Percentiles rank a stretch among this genome's conserved stretches.
Conservation (phyloP, 1,284 basidiomycete genomes). For the Albatrellus sp. region DNA sequence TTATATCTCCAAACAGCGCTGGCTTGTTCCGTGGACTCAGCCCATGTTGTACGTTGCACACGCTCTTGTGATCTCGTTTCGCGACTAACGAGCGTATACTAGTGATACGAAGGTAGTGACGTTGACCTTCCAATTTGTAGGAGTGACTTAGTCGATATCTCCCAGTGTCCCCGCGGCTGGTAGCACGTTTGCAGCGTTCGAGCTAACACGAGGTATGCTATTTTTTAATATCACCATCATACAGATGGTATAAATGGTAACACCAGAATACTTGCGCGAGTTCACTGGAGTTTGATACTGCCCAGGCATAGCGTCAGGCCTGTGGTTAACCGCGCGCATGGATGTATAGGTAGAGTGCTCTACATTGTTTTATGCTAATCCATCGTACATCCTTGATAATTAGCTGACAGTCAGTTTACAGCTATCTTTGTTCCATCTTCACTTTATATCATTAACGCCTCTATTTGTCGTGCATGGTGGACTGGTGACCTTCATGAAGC, state of each 20-base stretch:
- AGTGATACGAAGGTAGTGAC: conserved; percentile 46
- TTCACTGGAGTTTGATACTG: conserved; percentile 10
- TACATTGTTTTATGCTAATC: too few species aligned
- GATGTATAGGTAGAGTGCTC: too few species aligned
- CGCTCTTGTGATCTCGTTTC: neutral
- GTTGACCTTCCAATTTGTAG: neutral
- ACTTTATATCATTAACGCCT: too few species aligned
- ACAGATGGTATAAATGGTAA: neutral
- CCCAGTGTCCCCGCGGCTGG: conserved; percentile 82
- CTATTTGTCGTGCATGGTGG: too few species aligned
- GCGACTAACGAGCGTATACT: neutral
- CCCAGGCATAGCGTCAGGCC: too few species aligned
- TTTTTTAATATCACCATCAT: neutral
- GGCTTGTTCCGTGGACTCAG: conserved; percentile 66
- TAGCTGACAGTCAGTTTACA: too few species aligned
- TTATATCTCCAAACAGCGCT: conserved; percentile 22
- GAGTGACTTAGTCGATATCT: neutral
- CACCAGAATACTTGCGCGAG: conserved; percentile 9
- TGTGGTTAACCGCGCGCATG: too few species aligned
- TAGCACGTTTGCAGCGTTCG: conserved; percentile 87
- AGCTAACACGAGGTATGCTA: conserved; percentile 60
- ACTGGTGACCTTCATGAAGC: too few species aligned
- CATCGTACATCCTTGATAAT: neutral
- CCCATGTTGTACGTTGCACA: conserved; percentile 44
- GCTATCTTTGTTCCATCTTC: too few species aligned